Base-by-base conservation (phyloP, 2,329 filamentous ascomycete genomes). In the Talaromyces piceae region DNA sequence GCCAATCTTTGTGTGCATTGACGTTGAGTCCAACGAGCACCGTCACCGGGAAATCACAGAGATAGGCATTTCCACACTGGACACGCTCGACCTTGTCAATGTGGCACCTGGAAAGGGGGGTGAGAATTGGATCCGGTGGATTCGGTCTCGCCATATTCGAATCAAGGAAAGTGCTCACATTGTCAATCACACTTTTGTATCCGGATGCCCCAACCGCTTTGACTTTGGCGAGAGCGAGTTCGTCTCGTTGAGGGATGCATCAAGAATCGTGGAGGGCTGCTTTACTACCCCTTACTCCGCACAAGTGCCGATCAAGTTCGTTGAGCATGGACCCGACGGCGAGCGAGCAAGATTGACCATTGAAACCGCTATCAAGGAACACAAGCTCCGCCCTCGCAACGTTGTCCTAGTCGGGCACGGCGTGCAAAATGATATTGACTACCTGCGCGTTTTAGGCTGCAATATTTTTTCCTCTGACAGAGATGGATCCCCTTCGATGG, bases 341-440 rank as follows among this genome's bases (percentile, higher is more conserved):
- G n/a, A 44, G 48, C 13, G 45, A 9, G n/a, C 47, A 45, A 31
- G 11, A 31, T 22, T 45, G 9, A 50, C 47, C 4, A 33, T 45
- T 11, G 50, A 50, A 25, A 44, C 45, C 2, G 47, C 44, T n/a
- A 45, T 54, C 28, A 33, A 52, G 22, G 26, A 55, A 12, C 26
- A 56, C 41, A 57, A 56, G 30, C 37, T 48, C 7, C 44, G 23
- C 9, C 45, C 54, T 41, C 80, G 84, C 23, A 83, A 81, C 39
- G 70, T 95, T 41, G 73, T 95, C 22, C 73, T 97, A 12, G 81
- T 96, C 2, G 93, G 89, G 16, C 91, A 96, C 62, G 84, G 87
- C 53, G 67, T 86, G 8, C 60, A 68, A 1, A 66, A 76, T 9
- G 93, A 97, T 61, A 72, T 95, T 54, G 69, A 72, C 0, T 89